Evolutionary conservation across 768 basidiomycete species (phyloP), one percentile per base, ranked within the genome.

Genomic region (Hypholoma fasciculare): DNA sequence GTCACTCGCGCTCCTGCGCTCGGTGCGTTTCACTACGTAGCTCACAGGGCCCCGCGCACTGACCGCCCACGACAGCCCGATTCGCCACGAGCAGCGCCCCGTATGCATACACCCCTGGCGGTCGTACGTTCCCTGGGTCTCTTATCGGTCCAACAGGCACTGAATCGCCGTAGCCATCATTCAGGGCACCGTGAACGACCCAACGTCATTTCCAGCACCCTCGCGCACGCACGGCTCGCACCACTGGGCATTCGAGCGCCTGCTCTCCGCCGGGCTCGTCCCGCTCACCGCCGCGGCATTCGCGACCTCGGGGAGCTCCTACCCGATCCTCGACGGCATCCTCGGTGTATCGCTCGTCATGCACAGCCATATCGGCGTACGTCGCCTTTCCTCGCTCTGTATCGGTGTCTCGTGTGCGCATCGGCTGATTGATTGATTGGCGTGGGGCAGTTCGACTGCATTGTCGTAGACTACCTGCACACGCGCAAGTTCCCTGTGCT

Each of bases 141-240:
- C 20, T 39, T 5, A 12, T n/a, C 55, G 20, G 14, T 27, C 7
- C 16, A 30, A 30, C 11, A 20, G 23, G 23, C 23, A 17, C 43
- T 19, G 17, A 9, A 0, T 20, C 20, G 7, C 19, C 26, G 40
- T 39, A 93, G 94, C 95, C 58, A 83, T 97, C 68, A 84, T 89
- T 76, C 85, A 85, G 71, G 97, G 96, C 51, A 91, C 93, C 30
- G 95, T 94, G 59, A 98, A 99, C 75, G 97, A 99, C 71, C 91
- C 96, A 1, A 94, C 92, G 2, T 77, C 86, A 8, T 98, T 96
- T 78, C 96, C 96, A 19, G 71, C 87, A 4, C 84, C 94, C 4
- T 89, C 84, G 58, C 88, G 83, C 69, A 73, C 84, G 1, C 91
- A 96, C 66, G 96, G 97, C 50, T 95, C 94, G 2, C 88, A 97